Base-by-base conservation (phyloP, 441 rosid species). In the Adansonia gregorii region DNA sequence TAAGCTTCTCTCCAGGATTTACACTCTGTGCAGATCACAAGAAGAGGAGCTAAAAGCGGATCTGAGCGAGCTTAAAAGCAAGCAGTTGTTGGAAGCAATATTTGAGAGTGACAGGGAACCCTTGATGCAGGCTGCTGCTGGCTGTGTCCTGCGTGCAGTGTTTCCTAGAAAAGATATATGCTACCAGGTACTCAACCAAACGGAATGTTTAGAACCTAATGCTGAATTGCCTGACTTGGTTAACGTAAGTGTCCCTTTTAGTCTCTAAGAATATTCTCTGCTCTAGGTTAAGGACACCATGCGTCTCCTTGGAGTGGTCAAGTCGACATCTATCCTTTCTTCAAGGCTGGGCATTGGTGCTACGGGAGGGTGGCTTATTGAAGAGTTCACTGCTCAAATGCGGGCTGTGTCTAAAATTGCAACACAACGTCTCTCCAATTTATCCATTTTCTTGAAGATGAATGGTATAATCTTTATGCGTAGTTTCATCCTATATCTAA, bases 241-340 rank as follows among this genome's bases (percentile, higher is more conserved):
- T 27, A 61, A 15, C 46, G 6, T 22, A 43, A 22, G 22, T 17
- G 35, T 76, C 4, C 49, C 78, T 56, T 82, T 61, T 55, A 43
- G 77, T 80, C 65, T 73, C 73, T 80, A 39, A 65, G 43, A 51
- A 12, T 4, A 43, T 84, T 78, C 71, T 78, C 22, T 84, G 54
- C 35, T 73, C 51, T 82, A 97, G 99, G 92, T 92, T 76, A 94
- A 92, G 88, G 99, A 97, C 81, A 85, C 86, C 20, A 91, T 97
- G 97, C 94, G 97, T 67, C 98, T 97, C 83, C 94, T 85, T 80
- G 99, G 98, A 59, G 99, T 97, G 78, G 97, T 91, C 81, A 97
- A 90, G 87, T 92, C 93, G 55, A 91, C 93, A 49, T 82, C 95
- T 76, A 71, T 80, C 76, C 90, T 97, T 75, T 92, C 93, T 68